phyloP scores from a whole-genome alignment of 257 asterid genomes.

The Solanum etuberosum region DNA sequence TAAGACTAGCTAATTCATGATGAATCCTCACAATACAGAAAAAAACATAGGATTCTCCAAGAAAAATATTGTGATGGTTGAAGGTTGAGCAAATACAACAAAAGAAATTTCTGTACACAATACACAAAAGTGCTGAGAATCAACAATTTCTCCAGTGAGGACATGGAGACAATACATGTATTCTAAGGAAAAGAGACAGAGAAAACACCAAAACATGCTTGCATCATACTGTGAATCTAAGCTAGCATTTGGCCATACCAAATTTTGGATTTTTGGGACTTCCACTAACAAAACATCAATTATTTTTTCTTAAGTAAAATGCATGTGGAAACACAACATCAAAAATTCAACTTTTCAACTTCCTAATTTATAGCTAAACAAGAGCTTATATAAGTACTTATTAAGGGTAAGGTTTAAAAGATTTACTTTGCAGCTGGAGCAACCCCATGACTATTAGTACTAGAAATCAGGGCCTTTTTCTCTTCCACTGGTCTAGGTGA shows the following conservation, averaged over 20 bases:
- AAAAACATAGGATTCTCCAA: background rate
- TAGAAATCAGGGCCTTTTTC: constrained; percentile 18
- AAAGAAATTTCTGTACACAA: background rate
- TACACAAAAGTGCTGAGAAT: background rate
- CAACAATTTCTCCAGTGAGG: background rate
- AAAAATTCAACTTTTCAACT: background rate
- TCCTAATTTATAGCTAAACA: background rate
- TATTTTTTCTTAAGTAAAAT: background rate
- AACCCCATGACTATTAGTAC: constrained; percentile 10
- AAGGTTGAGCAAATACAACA: background rate
- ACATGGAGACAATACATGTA: background rate
- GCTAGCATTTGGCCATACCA: background rate
- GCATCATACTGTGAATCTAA: background rate
- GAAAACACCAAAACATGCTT: background rate
- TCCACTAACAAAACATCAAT: background rate
- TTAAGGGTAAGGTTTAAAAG: background rate
- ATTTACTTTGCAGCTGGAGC: constrained; percentile 33
- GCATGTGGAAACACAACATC: background rate
- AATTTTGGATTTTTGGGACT: background rate
- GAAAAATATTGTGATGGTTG: background rate
- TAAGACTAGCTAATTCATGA: background rate
- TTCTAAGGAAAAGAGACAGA: background rate
- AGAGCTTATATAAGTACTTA: background rate
- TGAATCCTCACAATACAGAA: background rate
- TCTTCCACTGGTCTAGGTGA: constrained; percentile 18